Conservation (phyloP, 1,284 basidiomycete species). For the Salmacisia buchloeana region DNA sequence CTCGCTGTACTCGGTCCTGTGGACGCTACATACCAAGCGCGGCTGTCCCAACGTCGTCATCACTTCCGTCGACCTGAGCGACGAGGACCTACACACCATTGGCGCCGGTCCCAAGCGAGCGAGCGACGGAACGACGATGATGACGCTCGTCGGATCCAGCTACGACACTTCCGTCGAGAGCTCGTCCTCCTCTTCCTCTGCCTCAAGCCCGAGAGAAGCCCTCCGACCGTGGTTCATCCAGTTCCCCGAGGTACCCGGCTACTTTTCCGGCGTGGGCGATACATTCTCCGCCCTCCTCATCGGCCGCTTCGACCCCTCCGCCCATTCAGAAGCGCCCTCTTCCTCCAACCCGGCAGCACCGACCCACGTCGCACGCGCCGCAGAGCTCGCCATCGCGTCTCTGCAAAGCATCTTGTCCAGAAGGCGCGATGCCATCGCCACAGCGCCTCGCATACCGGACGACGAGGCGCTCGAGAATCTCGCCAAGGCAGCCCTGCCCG, state of each 20-base stretch:
- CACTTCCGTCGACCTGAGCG: conserved; percentile 65
- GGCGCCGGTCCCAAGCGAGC: conserved; percentile 17
- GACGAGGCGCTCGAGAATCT: conserved; percentile 1
- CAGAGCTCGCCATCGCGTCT: conserved; percentile 64
- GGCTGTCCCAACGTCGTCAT: conserved; percentile 80
- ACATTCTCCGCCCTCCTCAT: conserved; percentile 89
- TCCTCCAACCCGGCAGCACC: conserved; percentile 28
- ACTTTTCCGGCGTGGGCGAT: conserved; percentile 95
- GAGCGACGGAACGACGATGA: conserved; percentile 24
- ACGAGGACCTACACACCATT: conserved; percentile 25
- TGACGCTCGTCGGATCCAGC: conserved; percentile 51
- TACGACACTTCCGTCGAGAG: conserved; percentile 15
- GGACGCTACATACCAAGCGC: conserved; percentile 68
- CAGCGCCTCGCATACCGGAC: not conserved
- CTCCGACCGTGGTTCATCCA: conserved; percentile 58
- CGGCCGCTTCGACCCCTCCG: conserved; percentile 63
- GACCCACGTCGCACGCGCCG: conserved; percentile 58
- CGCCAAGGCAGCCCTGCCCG: conserved; percentile 9
- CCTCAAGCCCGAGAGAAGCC: not conserved
- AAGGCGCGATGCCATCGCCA: conserved; percentile 23
- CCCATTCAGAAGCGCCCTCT: conserved; percentile 2
- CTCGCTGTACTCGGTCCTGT: conserved; percentile 67
- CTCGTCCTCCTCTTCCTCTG: not conserved
- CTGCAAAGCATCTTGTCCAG: conserved; percentile 72
- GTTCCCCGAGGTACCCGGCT: conserved; percentile 79